Base-by-base conservation (phyloP, 2,329 filamentous ascomycete genomes). In the Diaporthe ilicicola region DNA sequence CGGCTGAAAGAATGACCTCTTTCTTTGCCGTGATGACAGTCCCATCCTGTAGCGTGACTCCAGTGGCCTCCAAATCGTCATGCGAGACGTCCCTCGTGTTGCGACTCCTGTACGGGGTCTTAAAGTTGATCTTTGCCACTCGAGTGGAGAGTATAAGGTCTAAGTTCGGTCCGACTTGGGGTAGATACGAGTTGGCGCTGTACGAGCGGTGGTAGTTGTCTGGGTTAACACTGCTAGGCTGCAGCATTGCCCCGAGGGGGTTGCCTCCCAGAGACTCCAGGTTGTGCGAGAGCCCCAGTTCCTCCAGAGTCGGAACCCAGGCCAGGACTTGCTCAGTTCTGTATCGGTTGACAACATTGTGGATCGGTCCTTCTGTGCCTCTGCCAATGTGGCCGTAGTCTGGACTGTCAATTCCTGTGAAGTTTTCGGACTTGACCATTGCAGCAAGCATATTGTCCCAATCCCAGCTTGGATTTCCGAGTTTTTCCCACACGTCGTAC, bases 171-270 rank as follows among this genome's bases (percentile, higher is more conserved):
- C 80, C 78, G 0, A 81, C 79, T n/a, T 82, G 75, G 4, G 81
- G 77, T 0, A 84, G 77, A 70, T 87, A 88, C 2, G 80, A 81
- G 53, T 82, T 84, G 65, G 78, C 73, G 29, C 81, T 79, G 76
- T 87, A 89, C 2, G 84, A 87, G 42, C 87, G 81, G 24, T 79
- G 83, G 73, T 85, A 87, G 50, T 83, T 81, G 5, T 79, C 80
- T 12, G 82, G 81, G 54, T 85, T 81, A 46, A 89, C 82, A 70
- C 83, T 86, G 73, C 82, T 85, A 12, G 87, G 81, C 70, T 86
- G 84, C 42, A 81, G 83, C 77, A 84, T 85, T 8, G 84, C 84
- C 8, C 88, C 88, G 4, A 87, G 76, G 17, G 83, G 84, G 59
- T 85, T 82, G 1, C 87, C 87, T 17, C 82, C 80, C 2, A 89